These are phyloP conservation scores for Gyrodon lividus DNA, from an alignment of 768 basidiomycete genomes.

Conservation along the genomic window DNA sequence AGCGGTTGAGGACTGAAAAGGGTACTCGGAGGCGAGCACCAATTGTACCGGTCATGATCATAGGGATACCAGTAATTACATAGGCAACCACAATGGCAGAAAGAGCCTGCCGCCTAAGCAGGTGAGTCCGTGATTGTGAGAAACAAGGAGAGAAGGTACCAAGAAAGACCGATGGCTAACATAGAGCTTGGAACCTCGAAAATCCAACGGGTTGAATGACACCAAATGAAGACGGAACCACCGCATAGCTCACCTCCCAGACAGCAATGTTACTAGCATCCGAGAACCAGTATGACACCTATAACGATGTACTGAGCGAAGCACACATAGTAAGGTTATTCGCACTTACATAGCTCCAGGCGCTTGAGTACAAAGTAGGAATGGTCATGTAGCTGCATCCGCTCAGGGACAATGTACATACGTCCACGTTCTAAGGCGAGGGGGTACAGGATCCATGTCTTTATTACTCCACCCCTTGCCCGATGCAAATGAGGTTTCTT, in stretches of 20 bases:
- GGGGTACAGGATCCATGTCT: slow-evolving; percentile 77
- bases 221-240: not conserved
- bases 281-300: slow-evolving; percentile 32
- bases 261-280: slow-evolving; percentile 43
- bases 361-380: slow-evolving; percentile 19
- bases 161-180: slow-evolving; percentile 72
- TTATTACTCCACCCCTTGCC: slow-evolving; percentile 64
- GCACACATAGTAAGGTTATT: slow-evolving; percentile 38
- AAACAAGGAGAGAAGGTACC: slow-evolving; percentile 33
- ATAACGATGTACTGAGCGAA: slow-evolving; percentile 20
- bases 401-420: slow-evolving; percentile 7
- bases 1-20: slow-evolving; percentile 76
- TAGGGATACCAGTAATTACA: slow-evolving; percentile 65
- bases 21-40: slow-evolving; percentile 77
- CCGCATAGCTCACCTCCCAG: slow-evolving; percentile 31
- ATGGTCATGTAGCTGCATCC: not conserved
- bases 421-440: slow-evolving; percentile 59
- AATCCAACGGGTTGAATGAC: not conserved
- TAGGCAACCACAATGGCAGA: slow-evolving; percentile 72
- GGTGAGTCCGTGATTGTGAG: not conserved
- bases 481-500: slow-evolving; percentile 52
- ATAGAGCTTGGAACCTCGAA: slow-evolving; percentile 59
- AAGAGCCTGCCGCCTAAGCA: slow-evolving; percentile 59
- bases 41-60: slow-evolving; percentile 76
- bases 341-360: slow-evolving; percentile 65